Base-by-base conservation (phyloP, 352 stramenopile species). In the Elongisporangium anandrum region DNA sequence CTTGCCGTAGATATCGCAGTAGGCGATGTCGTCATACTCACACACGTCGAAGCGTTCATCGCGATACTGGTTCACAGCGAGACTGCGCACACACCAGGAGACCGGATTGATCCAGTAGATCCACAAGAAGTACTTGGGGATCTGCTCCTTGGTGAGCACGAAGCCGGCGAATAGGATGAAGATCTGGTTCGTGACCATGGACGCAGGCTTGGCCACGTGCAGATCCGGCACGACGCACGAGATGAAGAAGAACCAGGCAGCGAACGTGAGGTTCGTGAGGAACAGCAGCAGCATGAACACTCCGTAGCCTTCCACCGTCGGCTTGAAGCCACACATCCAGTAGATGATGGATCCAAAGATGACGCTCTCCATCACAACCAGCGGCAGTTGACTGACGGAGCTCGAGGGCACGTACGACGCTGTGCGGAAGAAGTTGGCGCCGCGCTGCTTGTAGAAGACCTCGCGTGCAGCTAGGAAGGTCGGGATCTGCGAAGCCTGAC, bases 281-380 rank as follows among this genome's bases (percentile, higher is more conserved):
- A 79, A 41, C 0, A 85, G 50, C 7, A 78, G 24, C 24, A 34
- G 24, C 24, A 34, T 34, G 7, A 34, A 34, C 45, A 5, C 77
- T 2, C 23, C 7, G 60, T 70, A 88, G 0, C 56, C 48, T 4
- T 23, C n/a, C 1, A 61, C 50, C 1, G 63, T 56, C 2, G 41
- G 20, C 9, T 69, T 60, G 34, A 63, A 79, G 3, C 85, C 87
- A 47, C 88, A 85, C 69, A 94, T 89, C 71, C 79, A 94, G 63
- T 96, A 96, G 1, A 94, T 50, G 47, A 96, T 68, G 1, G 73
- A 81, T 9, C 83, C 87, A 65, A 95, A 94, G 20, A 92, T 53
- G 0, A 90, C n/a, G 13, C 64, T 73, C 63, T 95, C 86, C n/a
- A 72, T 56, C 0, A 81, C 0, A 49, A 53, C 53, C 50, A 81